A percentile compares a stretch with the other conserved stretches of the same genome.
Evolutionary conservation across 257 asterid genomes (phyloP).

Genomic region (Solanum ahanhuiri): DNA sequence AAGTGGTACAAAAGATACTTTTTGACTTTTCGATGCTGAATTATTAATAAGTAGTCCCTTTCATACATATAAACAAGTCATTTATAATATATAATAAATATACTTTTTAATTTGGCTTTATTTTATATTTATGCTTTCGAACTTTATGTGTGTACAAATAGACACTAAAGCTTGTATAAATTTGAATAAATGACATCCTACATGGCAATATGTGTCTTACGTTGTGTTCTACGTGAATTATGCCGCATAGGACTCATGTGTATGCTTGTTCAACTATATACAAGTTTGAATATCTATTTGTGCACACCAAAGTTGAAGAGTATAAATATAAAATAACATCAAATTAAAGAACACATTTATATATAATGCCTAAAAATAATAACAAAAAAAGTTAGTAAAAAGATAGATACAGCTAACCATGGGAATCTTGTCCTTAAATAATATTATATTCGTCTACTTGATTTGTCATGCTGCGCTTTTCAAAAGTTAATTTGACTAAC

Average conservation of each 20-base stretch:
- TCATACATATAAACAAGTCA: not conserved
- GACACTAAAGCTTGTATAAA: fast-evolving
- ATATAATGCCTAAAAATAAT: too few relatives aligned
- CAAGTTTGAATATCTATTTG: fast-evolving
- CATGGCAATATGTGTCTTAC: not conserved
- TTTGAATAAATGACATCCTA: too few relatives aligned
- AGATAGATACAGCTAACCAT: not conserved
- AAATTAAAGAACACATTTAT: too few relatives aligned
- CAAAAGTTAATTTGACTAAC: fast-evolving
- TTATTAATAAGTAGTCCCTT: not conserved
- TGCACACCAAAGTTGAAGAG: not conserved
- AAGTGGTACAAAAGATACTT: not conserved
- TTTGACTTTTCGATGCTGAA: not conserved
- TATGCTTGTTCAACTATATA: too few relatives aligned
- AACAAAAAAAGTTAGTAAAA: not conserved
- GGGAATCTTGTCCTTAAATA: not conserved
- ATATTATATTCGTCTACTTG: too few relatives aligned
- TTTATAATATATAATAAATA: too few relatives aligned
- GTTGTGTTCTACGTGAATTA: too few relatives aligned
- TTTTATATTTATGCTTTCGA: too few relatives aligned
- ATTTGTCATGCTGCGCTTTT: too few relatives aligned
- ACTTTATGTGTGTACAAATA: fast-evolving
- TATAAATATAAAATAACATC: too few relatives aligned
- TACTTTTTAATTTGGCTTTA: fast-evolving
- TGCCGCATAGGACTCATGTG: fast-evolving